Evolutionary conservation across 2,329 filamentous ascomycete genomes (phyloP).

Genomic region (Hymenoscyphus salicellus): DNA sequence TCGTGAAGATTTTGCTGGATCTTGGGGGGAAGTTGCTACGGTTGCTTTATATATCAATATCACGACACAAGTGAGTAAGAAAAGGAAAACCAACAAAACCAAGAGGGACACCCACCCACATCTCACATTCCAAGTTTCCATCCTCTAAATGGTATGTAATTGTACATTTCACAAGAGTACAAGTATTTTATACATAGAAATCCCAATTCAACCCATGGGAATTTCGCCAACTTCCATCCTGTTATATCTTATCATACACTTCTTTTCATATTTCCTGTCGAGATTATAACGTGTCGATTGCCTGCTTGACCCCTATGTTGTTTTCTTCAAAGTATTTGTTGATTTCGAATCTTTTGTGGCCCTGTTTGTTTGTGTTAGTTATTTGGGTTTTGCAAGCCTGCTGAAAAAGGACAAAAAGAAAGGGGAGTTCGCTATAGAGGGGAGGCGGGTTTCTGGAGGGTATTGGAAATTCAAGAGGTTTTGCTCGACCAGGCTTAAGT

Average conservation of each 20-base stretch:
- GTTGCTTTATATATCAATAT: too few species aligned
- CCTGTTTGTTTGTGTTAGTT: conserved; percentile 36
- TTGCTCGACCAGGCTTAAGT: background rate
- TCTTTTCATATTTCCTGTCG: background rate
- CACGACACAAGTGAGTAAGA: too few species aligned
- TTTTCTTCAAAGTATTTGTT: conserved; percentile 45
- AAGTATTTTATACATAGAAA: background rate
- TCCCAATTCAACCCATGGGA: background rate
- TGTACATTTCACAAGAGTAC: background rate
- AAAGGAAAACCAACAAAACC: too few species aligned
- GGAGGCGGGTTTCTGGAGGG: background rate
- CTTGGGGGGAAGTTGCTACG: too few species aligned
- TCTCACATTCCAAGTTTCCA: too few species aligned
- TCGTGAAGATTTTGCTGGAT: too few species aligned
- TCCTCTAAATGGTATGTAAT: background rate
- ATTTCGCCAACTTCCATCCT: background rate
- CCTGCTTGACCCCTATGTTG: conserved; percentile 11
- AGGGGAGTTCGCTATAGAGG: background rate
- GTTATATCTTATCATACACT: background rate
- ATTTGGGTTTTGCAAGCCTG: background rate
- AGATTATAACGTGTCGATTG: conserved; percentile 7
- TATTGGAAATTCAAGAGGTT: background rate
- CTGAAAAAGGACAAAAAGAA: background rate
- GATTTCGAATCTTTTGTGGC: conserved; percentile 49
- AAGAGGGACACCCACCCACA: too few species aligned